Evolutionary conservation across 2,329 filamentous ascomycete genomes (phyloP).

Genomic region (Scedosporium apiospermum): DNA sequence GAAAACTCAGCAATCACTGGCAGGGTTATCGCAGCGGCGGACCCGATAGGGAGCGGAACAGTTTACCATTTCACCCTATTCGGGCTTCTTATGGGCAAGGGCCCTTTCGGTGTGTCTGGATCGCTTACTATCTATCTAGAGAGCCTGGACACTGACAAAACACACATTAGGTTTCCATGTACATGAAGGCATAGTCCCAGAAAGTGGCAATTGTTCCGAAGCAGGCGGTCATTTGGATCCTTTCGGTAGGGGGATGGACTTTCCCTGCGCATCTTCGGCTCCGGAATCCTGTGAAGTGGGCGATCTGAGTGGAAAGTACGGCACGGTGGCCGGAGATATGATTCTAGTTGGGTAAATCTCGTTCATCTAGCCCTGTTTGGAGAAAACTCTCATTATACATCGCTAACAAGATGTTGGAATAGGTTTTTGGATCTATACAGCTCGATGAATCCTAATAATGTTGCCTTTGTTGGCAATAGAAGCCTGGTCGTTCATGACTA

Average conservation of each 20-base stretch:
- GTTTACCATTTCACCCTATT: neutral
- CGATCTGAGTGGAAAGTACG: conserved; percentile 67
- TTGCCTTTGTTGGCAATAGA: neutral
- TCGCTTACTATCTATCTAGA: neutral
- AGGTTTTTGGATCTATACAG: neutral
- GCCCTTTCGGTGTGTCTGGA: neutral
- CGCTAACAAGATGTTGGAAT: neutral
- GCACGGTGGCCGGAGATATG: conserved; percentile 35
- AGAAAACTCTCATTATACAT: too few relatives aligned
- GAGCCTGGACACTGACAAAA: neutral
- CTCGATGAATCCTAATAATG: neutral
- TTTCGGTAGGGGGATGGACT: conserved; percentile 52
- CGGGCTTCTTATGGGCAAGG: neutral
- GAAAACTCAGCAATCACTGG: neutral
- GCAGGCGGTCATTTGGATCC: conserved; percentile 65
- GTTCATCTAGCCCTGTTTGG: neutral
- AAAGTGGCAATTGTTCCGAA: conserved; percentile 59
- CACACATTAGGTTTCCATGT: conserved; percentile 56
- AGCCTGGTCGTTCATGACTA: neutral
- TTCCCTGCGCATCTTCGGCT: conserved; percentile 45
- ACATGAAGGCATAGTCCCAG: conserved; percentile 54
- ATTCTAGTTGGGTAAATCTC: neutral
- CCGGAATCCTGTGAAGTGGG: conserved; percentile 65
- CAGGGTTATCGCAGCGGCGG: neutral
- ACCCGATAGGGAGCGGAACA: neutral